Conservation (phyloP, 73 alveolate genomes). For the Effrenium voratum region DNA sequence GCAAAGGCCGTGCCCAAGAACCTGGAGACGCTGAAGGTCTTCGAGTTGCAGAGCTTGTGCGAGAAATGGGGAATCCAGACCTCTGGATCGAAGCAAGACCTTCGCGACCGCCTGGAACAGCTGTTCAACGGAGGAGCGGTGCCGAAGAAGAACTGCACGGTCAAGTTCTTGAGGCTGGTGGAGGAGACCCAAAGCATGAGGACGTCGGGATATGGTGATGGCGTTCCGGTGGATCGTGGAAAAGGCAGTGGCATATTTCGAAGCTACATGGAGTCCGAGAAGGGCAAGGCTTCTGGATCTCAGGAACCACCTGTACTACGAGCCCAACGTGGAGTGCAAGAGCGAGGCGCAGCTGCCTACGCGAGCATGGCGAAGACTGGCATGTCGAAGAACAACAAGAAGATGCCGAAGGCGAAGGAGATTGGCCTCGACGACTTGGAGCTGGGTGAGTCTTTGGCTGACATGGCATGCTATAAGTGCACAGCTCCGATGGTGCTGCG, state of each 20-base stretch:
- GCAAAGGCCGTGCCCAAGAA: neutral
- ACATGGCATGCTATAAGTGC: too few relatives aligned
- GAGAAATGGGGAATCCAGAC: neutral
- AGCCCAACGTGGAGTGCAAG: too few relatives aligned
- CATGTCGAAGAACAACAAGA: too few relatives aligned
- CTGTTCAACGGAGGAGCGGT: neutral
- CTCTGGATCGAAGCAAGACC: neutral
- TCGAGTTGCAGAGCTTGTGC: neutral
- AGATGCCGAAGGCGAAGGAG: too few relatives aligned
- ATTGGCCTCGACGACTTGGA: too few relatives aligned
- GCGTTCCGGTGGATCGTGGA: neutral
- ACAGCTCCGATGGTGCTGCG: neutral
- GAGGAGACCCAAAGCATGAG: too few relatives aligned
- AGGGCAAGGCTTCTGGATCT: too few relatives aligned
- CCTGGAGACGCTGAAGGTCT: neutral
- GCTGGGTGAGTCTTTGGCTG: too few relatives aligned
- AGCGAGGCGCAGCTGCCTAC: neutral
- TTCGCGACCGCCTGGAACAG: neutral
- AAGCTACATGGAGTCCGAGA: too few relatives aligned
- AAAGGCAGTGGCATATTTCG: neutral
- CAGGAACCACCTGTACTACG: too few relatives aligned
- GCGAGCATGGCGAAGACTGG: neutral
- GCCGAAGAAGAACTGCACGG: neutral
- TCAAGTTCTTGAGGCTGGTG: neutral
- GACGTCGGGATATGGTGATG: too few relatives aligned